Evolutionary conservation across 1,139 yeast species (phyloP).

Genomic region (Hemisphaericaspora xylofermentans): DNA sequence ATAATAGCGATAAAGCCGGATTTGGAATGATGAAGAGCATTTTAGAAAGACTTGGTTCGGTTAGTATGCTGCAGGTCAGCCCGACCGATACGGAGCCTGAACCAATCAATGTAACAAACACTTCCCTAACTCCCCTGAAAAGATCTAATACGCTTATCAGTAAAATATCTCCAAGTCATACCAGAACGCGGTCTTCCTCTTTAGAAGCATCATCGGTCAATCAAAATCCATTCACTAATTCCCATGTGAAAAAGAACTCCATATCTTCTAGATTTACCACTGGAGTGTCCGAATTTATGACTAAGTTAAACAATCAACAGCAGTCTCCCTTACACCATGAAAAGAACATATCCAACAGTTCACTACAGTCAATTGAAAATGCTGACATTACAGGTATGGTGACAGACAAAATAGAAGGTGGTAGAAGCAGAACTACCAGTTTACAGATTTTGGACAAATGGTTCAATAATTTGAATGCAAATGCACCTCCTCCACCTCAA

Average conservation of each 20-base stretch:
- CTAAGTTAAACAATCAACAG: constrained; percentile 30
- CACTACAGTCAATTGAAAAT: constrained; percentile 36
- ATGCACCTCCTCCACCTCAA: background rate
- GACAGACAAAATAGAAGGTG: constrained; percentile 24
- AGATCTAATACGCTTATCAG: constrained; percentile 30
- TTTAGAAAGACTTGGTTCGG: constrained; percentile 33
- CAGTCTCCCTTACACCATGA: constrained; percentile 10
- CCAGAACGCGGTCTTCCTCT: constrained; percentile 41
- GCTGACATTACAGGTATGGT: constrained; percentile 12
- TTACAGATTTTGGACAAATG: constrained; percentile 47
- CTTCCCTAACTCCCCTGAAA: constrained; percentile 15
- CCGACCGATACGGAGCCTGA: constrained; percentile 7
- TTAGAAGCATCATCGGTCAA: constrained; percentile 20
- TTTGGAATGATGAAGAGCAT: constrained; percentile 36
- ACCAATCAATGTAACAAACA: background rate
- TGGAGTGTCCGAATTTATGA: constrained; percentile 46
- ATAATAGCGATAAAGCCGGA: constrained; percentile 18
- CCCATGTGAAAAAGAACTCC: constrained; percentile 28
- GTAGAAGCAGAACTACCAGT: constrained; percentile 38
- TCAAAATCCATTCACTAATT: constrained; percentile 2
- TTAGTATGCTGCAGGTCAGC: constrained; percentile 27
- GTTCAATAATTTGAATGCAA: constrained; percentile 33
- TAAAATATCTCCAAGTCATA: constrained; percentile 33
- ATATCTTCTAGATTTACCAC: constrained; percentile 40
- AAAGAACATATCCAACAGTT: constrained; percentile 27